Conservation (phyloP, 305 asterid genomes). For the Plantago rigida region DNA sequence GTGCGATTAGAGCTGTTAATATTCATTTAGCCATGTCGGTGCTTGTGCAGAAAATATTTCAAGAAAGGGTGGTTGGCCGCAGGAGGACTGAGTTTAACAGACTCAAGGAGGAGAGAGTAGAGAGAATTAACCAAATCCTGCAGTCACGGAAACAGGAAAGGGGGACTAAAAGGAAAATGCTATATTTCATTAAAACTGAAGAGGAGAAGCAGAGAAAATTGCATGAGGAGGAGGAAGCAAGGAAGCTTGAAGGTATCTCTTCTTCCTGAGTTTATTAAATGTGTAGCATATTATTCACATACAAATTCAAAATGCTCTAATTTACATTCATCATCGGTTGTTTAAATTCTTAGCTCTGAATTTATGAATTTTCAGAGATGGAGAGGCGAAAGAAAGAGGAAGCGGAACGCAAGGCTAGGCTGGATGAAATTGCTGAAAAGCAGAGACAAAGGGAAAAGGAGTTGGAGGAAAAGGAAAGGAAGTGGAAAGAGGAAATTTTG, state of each 20-base stretch:
- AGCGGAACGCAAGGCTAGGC: slow-evolving; percentile 74
- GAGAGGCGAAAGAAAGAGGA: slow-evolving; percentile 80
- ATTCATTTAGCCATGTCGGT: slow-evolving; percentile 1
- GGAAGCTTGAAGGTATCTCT: slow-evolving; percentile 68
- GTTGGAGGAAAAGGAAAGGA: slow-evolving; percentile 70
- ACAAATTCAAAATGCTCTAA: too few species aligned
- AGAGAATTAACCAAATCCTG: slow-evolving; percentile 43
- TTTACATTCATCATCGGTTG: neutral
- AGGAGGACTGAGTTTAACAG: slow-evolving; percentile 54
- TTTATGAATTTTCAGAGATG: slow-evolving; percentile 46
- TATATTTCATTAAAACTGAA: slow-evolving; percentile 57
- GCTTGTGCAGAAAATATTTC: slow-evolving; percentile 45
- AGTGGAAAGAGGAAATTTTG: slow-evolving; percentile 48
- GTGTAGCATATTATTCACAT: neutral
- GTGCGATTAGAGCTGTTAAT: neutral
- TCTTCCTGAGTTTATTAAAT: too few species aligned
- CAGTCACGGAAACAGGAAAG: slow-evolving; percentile 59
- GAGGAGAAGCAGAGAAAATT: slow-evolving; percentile 65
- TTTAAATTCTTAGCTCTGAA: neutral
- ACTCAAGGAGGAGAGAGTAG: slow-evolving; percentile 51
- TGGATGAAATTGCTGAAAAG: slow-evolving; percentile 85
- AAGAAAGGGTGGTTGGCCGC: slow-evolving; percentile 46
- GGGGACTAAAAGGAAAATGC: slow-evolving; percentile 57
- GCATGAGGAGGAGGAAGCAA: slow-evolving; percentile 84
- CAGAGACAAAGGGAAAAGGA: slow-evolving; percentile 81